A percentile compares a stretch with the other conserved stretches of the same genome.
Conservation (phyloP, 2,329 filamentous ascomycete genomes). For the Penicillium italicum region DNA sequence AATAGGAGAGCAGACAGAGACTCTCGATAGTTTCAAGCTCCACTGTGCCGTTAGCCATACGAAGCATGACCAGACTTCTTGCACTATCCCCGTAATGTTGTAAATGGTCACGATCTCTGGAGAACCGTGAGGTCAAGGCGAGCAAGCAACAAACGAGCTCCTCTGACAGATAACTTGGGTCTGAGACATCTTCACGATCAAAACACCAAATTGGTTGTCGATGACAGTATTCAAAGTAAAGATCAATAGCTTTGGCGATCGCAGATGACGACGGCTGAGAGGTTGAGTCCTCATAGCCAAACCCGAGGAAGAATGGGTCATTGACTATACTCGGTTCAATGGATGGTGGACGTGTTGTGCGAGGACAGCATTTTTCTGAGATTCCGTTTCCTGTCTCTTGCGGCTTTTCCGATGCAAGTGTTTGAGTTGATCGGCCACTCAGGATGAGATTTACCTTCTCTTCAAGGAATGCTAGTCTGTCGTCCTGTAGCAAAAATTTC, state of each 20-base stretch:
- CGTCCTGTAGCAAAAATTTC: slow-evolving; percentile 48
- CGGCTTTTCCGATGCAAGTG: slow-evolving; percentile 18
- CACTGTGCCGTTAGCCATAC: slow-evolving; percentile 51
- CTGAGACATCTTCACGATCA: slow-evolving; percentile 32
- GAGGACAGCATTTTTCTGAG: slow-evolving; percentile 16
- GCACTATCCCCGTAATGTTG: slow-evolving; percentile 41
- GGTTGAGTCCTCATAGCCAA: slow-evolving; percentile 26
- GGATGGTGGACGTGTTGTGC: slow-evolving; percentile 16
- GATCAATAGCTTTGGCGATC: slow-evolving; percentile 28
- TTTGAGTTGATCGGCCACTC: slow-evolving; percentile 33
- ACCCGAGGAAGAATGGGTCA: slow-evolving; percentile 21
- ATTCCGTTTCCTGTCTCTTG: slow-evolving; percentile 1
- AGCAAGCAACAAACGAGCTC: slow-evolving; percentile 36
- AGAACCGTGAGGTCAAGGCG: slow-evolving; percentile 33
- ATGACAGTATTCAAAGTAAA: slow-evolving; percentile 39
- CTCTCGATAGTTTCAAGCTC: slow-evolving; percentile 51
- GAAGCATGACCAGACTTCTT: slow-evolving; percentile 44
- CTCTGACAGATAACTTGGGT: slow-evolving; percentile 27
- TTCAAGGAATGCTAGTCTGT: slow-evolving; percentile 51
- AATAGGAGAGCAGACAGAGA: slow-evolving; percentile 50
- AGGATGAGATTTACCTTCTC: slow-evolving; percentile 53
- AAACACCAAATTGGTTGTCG: slow-evolving; percentile 40
- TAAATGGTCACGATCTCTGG: slow-evolving; percentile 26
- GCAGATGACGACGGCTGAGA: slow-evolving; percentile 20
- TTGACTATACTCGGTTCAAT: slow-evolving; percentile 19